Percentiles rank a stretch among this genome's conserved stretches.
phyloP scores from a whole-genome alignment of 2,329 filamentous ascomycete species.

The Sporothrix protearum region DNA sequence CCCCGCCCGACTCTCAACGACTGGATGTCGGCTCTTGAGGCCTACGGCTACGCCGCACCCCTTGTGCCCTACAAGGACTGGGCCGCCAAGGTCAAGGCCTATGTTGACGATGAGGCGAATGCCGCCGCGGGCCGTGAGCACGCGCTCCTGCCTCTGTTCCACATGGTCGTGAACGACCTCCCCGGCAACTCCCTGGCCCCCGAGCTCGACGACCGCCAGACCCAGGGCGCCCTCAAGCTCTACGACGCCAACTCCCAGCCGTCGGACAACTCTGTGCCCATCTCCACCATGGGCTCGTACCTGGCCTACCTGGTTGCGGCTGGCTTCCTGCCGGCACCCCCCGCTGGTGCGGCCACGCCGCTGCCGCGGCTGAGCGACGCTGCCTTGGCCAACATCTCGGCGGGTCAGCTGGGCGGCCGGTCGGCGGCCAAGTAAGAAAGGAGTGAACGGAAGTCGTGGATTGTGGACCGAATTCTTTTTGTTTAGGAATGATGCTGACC shows the following conservation, averaged over 20 bases:
- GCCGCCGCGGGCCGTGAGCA: conserved; percentile 54
- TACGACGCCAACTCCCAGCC: conserved; percentile 44
- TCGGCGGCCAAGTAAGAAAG: conserved; percentile 6
- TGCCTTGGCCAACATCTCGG: neutral
- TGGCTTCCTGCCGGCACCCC: conserved; percentile 57
- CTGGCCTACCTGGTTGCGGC: conserved; percentile 59
- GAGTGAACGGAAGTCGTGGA: neutral
- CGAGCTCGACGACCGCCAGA: conserved; percentile 70
- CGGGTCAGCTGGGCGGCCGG: conserved; percentile 14
- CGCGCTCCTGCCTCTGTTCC: conserved; percentile 70
- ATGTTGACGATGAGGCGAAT: conserved; percentile 63
- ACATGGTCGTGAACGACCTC: conserved; percentile 68
- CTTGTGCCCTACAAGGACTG: conserved; percentile 66
- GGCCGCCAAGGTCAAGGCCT: conserved; percentile 45
- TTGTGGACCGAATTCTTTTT: too few relatives aligned
- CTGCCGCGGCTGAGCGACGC: conserved; percentile 16
- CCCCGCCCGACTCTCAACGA: conserved; percentile 74
- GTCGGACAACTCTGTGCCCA: conserved; percentile 53
- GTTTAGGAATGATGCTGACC: neutral
- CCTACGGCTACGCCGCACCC: conserved; percentile 69
- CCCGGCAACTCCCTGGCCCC: conserved; percentile 65
- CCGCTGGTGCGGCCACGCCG: conserved; percentile 14
- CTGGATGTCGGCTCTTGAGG: conserved; percentile 66
- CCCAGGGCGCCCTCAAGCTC: conserved; percentile 56
- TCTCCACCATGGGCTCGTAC: conserved; percentile 61